Base-by-base conservation (phyloP, 1,139 yeast genomes). In the Zhuliangozyma parablackwelliae region DNA sequence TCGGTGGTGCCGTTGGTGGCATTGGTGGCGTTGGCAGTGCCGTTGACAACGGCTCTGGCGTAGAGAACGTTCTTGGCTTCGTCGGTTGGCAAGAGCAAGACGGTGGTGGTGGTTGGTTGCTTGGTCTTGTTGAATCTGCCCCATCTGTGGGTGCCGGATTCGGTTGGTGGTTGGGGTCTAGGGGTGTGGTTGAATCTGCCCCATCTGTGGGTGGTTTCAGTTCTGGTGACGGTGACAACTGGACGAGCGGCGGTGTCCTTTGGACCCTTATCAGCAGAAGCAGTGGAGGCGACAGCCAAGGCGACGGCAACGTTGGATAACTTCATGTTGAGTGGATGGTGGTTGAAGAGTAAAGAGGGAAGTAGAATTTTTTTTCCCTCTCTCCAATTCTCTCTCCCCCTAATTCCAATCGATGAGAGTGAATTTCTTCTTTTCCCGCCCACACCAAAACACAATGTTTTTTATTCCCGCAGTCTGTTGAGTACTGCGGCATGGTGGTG, bases 171-270 rank as follows among this genome's bases (percentile, higher is more conserved):
- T 16, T 16, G 3, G 4, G 16, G 16, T n/a, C 58, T 47, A 11
- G 58, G 41, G 44, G 78, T 69, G 54, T 71, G 67, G 63, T 71
- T 61, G 51, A 70, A 73, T 54, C 63, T 66, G 39, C 78, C 78
- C 37, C 36, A 36, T 26, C 33, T 33, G 61, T 71, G 75, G 39
- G 26, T 24, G 25, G 41, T 30, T 36, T 55, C 58, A 34, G 48
- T 43, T 12, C 38, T 48, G 25, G 48, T 44, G 21, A 45, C 49
- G 11, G 51, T 48, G 16, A 44, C 46, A 21, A 51, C 45, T 29
- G 16, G 4, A 16, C 16, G 16, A 16, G 16, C 3, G 16, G 16
- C 16, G 16, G 16, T 16, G 16, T 16, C 44, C 49, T 28, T 46
- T 46, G 16, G 40, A 32, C 28, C 42, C 43, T 13, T 38, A n/a